Evolutionary conservation across 139 green algal species (phyloP).

Genomic region (Chlamydomonas sphaeroides): DNA sequence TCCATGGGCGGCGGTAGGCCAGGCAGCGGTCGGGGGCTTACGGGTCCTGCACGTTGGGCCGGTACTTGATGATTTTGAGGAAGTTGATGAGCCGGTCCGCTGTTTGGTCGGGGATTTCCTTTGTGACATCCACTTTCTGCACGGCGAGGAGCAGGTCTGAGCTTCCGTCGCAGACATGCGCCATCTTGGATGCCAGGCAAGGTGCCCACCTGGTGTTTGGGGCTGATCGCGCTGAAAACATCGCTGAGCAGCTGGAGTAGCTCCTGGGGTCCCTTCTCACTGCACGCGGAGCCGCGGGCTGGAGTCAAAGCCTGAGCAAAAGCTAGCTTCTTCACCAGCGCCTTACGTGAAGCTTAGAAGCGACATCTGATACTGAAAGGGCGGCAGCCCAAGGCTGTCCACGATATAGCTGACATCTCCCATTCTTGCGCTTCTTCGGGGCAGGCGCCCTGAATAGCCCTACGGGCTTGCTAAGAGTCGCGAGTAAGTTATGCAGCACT

Average conservation of each 20-base stretch:
- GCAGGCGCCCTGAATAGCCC: too few relatives aligned
- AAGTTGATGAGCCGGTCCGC: slow-evolving; percentile 61
- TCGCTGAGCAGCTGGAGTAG: slow-evolving; percentile 68
- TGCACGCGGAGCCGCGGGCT: slow-evolving; percentile 39
- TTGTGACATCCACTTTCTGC: slow-evolving; percentile 57
- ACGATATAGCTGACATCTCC: slow-evolving; percentile 67
- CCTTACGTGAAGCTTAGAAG: slow-evolving; percentile 66
- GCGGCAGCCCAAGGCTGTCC: slow-evolving; percentile 63
- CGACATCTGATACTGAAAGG: slow-evolving; percentile 58
- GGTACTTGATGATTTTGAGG: slow-evolving; percentile 73
- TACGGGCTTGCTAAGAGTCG: too few relatives aligned
- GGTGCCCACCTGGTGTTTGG: slow-evolving; percentile 67
- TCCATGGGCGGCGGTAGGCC: too few relatives aligned
- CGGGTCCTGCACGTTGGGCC: slow-evolving; percentile 55
- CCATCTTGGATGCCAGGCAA: too few relatives aligned
- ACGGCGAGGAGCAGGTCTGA: background rate
- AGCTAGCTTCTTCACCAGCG: too few relatives aligned
- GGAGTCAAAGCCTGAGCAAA: slow-evolving; percentile 1
- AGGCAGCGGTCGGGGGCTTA: too few relatives aligned
- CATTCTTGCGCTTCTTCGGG: too few relatives aligned
- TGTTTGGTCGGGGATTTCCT: slow-evolving; percentile 57
- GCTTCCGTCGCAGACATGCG: too few relatives aligned
- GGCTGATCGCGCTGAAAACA: slow-evolving; percentile 61
- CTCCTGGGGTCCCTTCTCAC: slow-evolving; percentile 60
- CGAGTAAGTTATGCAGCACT: too few relatives aligned